These are phyloP conservation scores for Phylloporus rhodoxanthus DNA, from an alignment of 768 basidiomycete species.

Conservation along the genomic window DNA sequence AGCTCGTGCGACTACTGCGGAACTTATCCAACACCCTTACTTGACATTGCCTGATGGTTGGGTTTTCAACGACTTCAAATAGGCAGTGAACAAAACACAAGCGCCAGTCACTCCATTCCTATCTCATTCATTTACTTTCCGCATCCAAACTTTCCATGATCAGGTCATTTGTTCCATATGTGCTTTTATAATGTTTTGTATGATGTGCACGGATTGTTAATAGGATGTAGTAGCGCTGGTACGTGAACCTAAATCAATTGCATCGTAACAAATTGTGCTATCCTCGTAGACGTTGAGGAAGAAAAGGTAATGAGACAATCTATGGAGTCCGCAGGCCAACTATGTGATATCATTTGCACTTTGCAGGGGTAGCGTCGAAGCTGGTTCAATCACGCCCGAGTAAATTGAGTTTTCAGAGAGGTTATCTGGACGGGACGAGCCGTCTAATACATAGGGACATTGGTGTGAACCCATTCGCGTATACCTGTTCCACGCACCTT, in stretches of 20 bases:
- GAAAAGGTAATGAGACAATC: not conserved
- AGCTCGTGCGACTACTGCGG: constrained; percentile 72
- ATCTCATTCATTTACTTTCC: constrained; percentile 26
- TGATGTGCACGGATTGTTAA: constrained; percentile 23
- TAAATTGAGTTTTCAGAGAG: constrained; percentile 60
- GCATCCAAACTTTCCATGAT: constrained; percentile 18
- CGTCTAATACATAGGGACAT: constrained; percentile 35
- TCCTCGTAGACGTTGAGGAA: not conserved
- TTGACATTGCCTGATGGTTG: constrained; percentile 66
- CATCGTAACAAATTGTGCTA: not conserved
- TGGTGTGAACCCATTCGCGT: not conserved
- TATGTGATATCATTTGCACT: not conserved
- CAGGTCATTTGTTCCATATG: constrained; percentile 27
- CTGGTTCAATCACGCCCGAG: constrained; percentile 43
- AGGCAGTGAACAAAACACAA: constrained; percentile 8
- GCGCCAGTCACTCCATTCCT: constrained; percentile 10
- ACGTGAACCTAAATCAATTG: constrained; percentile 21
- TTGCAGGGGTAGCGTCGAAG: not conserved
- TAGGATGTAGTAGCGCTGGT: constrained; percentile 28
- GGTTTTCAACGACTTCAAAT: constrained; percentile 57
- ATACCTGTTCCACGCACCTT: constrained; percentile 44
- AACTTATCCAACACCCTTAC: constrained; percentile 76
- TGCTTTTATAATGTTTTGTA: constrained; percentile 32
- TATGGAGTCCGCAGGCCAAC: no score
- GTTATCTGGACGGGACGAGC: constrained; percentile 66